Conservation (phyloP, 2,329 filamentous ascomycete species). For the Eutypa lata region DNA sequence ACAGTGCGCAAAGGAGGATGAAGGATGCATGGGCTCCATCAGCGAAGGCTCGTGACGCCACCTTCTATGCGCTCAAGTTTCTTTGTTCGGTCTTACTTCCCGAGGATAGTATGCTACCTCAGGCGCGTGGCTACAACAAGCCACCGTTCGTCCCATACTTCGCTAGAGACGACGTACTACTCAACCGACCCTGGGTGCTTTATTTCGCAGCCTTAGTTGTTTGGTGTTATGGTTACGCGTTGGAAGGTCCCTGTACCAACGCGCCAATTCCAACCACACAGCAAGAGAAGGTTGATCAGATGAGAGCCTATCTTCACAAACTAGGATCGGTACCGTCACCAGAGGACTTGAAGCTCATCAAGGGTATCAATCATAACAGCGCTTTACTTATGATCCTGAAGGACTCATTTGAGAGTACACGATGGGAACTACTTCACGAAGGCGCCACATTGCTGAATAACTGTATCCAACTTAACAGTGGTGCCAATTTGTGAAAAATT, state of each 20-base stretch:
- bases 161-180: slow-evolving; percentile 80
- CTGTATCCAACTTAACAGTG: slow-evolving; percentile 63
- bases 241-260: slow-evolving; percentile 71
- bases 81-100: slow-evolving; percentile 78
- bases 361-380: slow-evolving; percentile 77
- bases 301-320: slow-evolving; percentile 73
- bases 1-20: slow-evolving; percentile 77
- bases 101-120: slow-evolving; percentile 40
- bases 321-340: slow-evolving; percentile 72
- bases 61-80: slow-evolving; percentile 89
- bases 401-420: slow-evolving; percentile 75
- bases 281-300: slow-evolving; percentile 69
- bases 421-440: slow-evolving; percentile 91
- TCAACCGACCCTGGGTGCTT: slow-evolving; percentile 92
- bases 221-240: slow-evolving; percentile 90
- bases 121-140: slow-evolving; percentile 33
- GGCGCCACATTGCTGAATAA: slow-evolving; percentile 76
- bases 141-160: slow-evolving; percentile 60
- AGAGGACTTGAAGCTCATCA: slow-evolving; percentile 70
- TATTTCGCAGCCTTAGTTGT: slow-evolving; percentile 91
- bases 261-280: slow-evolving; percentile 51
- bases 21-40: slow-evolving; percentile 86
- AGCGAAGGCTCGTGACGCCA: slow-evolving; percentile 83
- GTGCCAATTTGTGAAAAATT: slow-evolving; percentile 10
- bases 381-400: slow-evolving; percentile 78